Evolutionary conservation across 2,329 filamentous ascomycete genomes (phyloP).

Genomic region (Pseudocercospora cruenta): DNA sequence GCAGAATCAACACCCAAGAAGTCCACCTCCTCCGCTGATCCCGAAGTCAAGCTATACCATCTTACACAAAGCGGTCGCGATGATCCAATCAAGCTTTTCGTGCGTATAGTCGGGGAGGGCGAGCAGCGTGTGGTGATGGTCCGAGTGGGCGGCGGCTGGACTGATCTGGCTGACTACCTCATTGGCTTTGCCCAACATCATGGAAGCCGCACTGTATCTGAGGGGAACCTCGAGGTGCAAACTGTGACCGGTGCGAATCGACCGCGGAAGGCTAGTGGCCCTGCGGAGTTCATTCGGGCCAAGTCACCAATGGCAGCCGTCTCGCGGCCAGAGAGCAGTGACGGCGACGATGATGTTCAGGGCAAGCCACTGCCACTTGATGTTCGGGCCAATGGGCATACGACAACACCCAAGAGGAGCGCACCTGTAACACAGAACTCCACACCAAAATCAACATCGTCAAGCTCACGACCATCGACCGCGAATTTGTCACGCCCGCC

Average conservation of each 20-base stretch:
- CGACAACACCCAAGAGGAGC: constrained; percentile 9
- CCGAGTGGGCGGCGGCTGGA: constrained; percentile 96
- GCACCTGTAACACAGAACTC: constrained; percentile 11
- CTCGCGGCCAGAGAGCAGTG: constrained; percentile 25
- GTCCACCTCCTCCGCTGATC: constrained; percentile 31
- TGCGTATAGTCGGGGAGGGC: constrained; percentile 88
- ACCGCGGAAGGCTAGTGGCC: constrained; percentile 34
- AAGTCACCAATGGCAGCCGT: constrained; percentile 18
- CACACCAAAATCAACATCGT: constrained; percentile 26
- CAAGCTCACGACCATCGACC: constrained; percentile 31
- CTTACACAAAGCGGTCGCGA: constrained; percentile 81
- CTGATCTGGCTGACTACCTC: constrained; percentile 91
- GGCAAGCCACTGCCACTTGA: constrained; percentile 12
- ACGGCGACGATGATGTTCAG: constrained; percentile 19
- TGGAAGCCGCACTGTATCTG: constrained; percentile 66
- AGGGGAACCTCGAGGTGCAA: constrained; percentile 60
- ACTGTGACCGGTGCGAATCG: constrained; percentile 41
- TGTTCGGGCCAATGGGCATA: constrained; percentile 9
- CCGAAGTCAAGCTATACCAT: constrained; percentile 89
- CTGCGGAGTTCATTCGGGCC: constrained; percentile 27
- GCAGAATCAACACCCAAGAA: constrained; percentile 42
- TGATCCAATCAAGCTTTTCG: constrained; percentile 90
- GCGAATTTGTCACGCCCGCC: constrained; percentile 30
- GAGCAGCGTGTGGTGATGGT: constrained; percentile 93
- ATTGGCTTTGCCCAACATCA: constrained; percentile 93